These are phyloP conservation scores for Paecilomyces sp. DNA, from an alignment of 2,329 filamentous ascomycete genomes.

Conservation along the genomic window DNA sequence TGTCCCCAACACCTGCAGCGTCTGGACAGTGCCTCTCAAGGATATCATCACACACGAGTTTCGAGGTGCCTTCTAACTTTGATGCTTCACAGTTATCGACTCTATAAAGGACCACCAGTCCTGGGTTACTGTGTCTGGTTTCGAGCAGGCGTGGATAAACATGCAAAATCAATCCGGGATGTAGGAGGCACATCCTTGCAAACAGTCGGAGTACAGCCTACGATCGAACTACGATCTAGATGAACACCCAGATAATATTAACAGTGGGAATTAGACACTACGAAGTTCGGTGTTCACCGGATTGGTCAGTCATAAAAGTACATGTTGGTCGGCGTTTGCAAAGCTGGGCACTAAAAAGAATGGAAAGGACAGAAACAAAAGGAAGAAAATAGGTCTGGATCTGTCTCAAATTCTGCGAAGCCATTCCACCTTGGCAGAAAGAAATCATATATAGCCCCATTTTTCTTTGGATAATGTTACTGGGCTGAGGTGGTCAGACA, in stretches of 20 bases:
- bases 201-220: neutral
- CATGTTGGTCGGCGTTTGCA: neutral
- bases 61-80: neutral
- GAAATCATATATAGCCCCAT: neutral
- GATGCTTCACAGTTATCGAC: neutral
- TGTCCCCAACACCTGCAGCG: neutral
- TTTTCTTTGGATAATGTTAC: neutral
- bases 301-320: neutral
- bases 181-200: neutral
- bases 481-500: neutral
- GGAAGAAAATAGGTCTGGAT: neutral
- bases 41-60: neutral
- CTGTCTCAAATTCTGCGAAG: neutral
- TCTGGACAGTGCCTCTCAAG: neutral
- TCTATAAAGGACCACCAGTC: neutral
- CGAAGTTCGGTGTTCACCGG: too few species aligned
- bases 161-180: neutral
- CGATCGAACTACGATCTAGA: neutral
- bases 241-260: neutral
- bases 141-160: neutral
- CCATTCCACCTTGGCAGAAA: neutral
- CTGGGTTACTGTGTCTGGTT: neutral
- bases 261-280: neutral
- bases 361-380: neutral
- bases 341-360: neutral